Evolutionary conservation across 2,329 filamentous ascomycete genomes (phyloP), one percentile per base, ranked within the genome.

Genomic region (Botrytis aclada): DNA sequence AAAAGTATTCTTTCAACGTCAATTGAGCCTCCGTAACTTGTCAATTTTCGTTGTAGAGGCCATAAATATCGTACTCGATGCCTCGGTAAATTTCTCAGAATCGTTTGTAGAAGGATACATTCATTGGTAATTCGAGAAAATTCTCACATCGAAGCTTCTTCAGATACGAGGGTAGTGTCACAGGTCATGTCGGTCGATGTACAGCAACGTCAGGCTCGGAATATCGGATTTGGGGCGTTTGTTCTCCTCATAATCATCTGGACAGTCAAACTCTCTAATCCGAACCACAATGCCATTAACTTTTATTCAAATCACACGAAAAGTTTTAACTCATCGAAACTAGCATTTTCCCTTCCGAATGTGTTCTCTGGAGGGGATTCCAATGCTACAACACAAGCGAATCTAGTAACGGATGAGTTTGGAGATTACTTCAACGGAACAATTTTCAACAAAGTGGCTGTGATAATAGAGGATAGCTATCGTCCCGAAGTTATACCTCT

Each of bases 381-480:
- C 60, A 70, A 41, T 41, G 69, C 45, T 29, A 64, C 62, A 32
- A 56, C 64, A n/a, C 74, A 73, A 47, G 39, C 64, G 29, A 43
- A 43, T 12, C 37, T 45, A 18, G 43, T 65, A 18, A 51, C 58
- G 3, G 65, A 67, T 32, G 65, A 67, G 41, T 67, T 67, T 41
- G 71, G 61, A 20, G 73, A 76, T 47, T 67, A 65, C 14, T 77
- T 77, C 71, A 78, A 78, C 71, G 77, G 76, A 32, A 77, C 74
- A 0, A 69, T 77, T n/a, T 72, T 73, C 45, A 76, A 73, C 34
- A 82, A 81, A 66, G 82, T 79, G 8, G 83, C 82, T 0, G 79
- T 82, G 12, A 83, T 83, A 29, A 78, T 83, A 51, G 82, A 83
- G 72, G 80, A 81, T n/a, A 75, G 78, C 67, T 81, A 81, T 29